Conservation (phyloP, 2,329 filamentous ascomycete species). For the Diplodia sapinea region DNA sequence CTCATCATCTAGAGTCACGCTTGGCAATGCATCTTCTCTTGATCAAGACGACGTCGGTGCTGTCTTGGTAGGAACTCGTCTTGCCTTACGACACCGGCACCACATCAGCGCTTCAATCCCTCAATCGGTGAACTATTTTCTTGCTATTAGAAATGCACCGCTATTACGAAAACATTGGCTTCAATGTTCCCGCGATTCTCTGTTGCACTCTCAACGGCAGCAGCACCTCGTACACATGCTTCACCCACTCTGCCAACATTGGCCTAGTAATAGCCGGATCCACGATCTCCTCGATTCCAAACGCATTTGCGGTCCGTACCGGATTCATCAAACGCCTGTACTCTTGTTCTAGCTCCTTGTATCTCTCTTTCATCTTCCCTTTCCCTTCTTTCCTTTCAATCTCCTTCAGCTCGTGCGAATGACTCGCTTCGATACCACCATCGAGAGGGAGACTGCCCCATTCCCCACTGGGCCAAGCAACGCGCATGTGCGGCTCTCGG, state of each 20-base stretch:
- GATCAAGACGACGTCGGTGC: too few species aligned
- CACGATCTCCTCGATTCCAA: slow-evolving; percentile 69
- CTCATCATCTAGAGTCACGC: too few species aligned
- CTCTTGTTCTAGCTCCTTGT: slow-evolving; percentile 64
- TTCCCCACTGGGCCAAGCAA: slow-evolving; percentile 68
- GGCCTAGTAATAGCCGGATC: slow-evolving; percentile 65
- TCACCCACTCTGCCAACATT: slow-evolving; percentile 62
- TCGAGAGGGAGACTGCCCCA: slow-evolving; percentile 68
- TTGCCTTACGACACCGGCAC: too few species aligned
- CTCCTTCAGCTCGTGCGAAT: slow-evolving; percentile 64
- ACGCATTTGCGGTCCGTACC: slow-evolving; percentile 67
- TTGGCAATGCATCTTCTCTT: too few species aligned
- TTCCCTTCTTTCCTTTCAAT: slow-evolving; percentile 58
- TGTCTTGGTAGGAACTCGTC: too few species aligned
- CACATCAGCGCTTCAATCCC: too few species aligned
- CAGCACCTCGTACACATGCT: slow-evolving; percentile 61
- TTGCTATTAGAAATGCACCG: neutral
- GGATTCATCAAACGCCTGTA: slow-evolving; percentile 69
- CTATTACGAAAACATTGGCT: slow-evolving; percentile 42
- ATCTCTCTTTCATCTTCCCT: slow-evolving; percentile 56
- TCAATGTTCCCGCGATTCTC: slow-evolving; percentile 47
- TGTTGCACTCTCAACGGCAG: slow-evolving; percentile 57
- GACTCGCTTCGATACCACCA: slow-evolving; percentile 69
- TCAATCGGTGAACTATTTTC: too few species aligned
- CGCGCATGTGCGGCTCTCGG: slow-evolving; percentile 64